Evolutionary conservation across 2,329 filamentous ascomycete genomes (phyloP).

Genomic region (Fusarium sp.): DNA sequence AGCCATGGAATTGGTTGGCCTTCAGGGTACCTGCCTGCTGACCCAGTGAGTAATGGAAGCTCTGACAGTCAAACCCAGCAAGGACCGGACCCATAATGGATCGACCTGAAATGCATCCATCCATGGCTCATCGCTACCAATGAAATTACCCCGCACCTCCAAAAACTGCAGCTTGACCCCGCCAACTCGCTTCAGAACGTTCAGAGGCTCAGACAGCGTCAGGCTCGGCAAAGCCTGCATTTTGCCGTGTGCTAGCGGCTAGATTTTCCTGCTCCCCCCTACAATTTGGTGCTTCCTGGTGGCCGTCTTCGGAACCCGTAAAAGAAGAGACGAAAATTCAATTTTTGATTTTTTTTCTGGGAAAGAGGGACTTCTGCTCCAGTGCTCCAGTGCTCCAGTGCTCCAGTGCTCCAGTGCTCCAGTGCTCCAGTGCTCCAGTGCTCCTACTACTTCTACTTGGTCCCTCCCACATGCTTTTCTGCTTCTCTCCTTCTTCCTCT

Average conservation of each 20-base stretch:
- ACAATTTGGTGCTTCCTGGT: background rate
- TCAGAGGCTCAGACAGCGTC: conserved; percentile 10
- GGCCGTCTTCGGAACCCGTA: conserved; percentile 37
- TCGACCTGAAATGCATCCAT: conserved; percentile 23
- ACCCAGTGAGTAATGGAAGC: no score
- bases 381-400: no score
- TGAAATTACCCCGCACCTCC: conserved; percentile 43
- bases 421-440: no score
- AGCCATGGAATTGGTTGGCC: background rate
- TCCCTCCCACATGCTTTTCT: conserved; percentile 30
- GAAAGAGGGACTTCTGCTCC: conserved; percentile 22
- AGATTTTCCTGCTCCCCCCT: conserved; percentile 8
- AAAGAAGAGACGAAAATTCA: conserved; percentile 14
- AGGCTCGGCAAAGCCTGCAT: conserved; percentile 26
- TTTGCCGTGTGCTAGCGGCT: conserved; percentile 28
- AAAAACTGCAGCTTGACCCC: conserved; percentile 31
- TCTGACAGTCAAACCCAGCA: background rate
- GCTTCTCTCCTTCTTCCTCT: conserved; percentile 19
- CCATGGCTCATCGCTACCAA: conserved; percentile 9
- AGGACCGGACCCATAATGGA: conserved; percentile 7
- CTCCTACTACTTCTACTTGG: conserved; percentile 30
- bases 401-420: no score
- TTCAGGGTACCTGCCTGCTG: conserved; percentile 19
- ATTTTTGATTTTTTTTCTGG: conserved; percentile 10
- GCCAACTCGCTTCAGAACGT: conserved; percentile 25